These are phyloP conservation scores for Chaetomiaceae sp. DNA, from an alignment of 2,329 filamentous ascomycete species.

Conservation along the genomic window DNA sequence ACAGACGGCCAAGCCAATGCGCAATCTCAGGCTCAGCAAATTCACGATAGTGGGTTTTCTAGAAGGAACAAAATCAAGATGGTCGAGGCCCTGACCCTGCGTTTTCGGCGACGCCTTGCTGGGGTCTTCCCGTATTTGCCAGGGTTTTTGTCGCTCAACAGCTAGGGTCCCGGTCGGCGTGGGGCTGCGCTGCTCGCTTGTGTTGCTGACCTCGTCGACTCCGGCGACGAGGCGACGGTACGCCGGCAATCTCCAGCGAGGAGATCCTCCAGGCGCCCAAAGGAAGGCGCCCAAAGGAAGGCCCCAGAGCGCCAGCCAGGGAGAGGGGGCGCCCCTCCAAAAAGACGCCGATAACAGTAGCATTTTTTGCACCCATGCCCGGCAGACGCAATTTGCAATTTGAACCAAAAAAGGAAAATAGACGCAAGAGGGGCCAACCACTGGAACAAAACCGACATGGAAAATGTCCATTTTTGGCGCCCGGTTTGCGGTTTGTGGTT, in stretches of 20 bases:
- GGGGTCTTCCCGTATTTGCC: no score
- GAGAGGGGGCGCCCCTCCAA: no score
- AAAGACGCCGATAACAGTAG: neutral
- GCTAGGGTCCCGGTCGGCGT: constrained; percentile 5
- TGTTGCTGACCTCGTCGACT: constrained; percentile 14
- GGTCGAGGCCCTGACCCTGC: neutral
- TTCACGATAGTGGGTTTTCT: constrained; percentile 1
- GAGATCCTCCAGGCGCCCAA: no score
- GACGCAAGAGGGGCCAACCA: neutral
- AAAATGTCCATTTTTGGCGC: neutral
- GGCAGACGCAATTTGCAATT: neutral
- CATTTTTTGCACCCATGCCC: neutral
- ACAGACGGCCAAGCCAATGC: constrained; percentile 8
- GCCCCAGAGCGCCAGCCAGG: no score
- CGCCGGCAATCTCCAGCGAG: constrained; percentile 4
- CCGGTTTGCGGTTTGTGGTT: no score
- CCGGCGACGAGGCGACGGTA: constrained; percentile 23
- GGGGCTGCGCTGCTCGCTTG: constrained; percentile 13
- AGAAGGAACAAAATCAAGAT: constrained; percentile 5
- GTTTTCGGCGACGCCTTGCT: constrained; percentile 3
- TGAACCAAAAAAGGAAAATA: neutral
- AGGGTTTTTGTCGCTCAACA: neutral
- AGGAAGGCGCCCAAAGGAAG: no score
- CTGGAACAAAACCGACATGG: neutral
- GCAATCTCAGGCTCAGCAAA: neutral